Evolutionary conservation across 352 stramenopile genomes (phyloP), one percentile per base, ranked within the genome.

Genomic region (Phytophthora aleatoria): DNA sequence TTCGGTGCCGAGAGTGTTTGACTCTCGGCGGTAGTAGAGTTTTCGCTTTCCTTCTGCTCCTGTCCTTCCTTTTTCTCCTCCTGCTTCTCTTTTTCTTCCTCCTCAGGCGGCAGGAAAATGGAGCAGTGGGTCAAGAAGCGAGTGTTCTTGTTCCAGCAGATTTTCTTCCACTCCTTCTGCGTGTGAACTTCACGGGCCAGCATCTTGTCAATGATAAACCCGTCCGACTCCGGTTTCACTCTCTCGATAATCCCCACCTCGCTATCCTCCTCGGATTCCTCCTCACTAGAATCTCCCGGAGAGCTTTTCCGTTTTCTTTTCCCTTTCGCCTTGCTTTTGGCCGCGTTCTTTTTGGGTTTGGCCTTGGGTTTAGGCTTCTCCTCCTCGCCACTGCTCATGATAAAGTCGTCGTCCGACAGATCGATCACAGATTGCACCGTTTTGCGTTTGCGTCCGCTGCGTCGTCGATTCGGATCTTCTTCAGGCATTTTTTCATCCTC

Each of bases 141-240:
- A 13, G 86, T 92, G 39, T 78, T 91, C 58, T 85, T 89, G 63
- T 87, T 80, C 51, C 65, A 72, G 31, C 86, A 91, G 5, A 90
- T 87, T 42, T 85, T 89, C 47, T 75, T 69, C 88, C 88, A 96
- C 47, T 94, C 78, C 39, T 92, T 92, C 8, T 79, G 43, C 6
- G 88, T 95, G 57, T 94, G 88, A 13, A 83, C 76, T 44, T 96
- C 88, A 3, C 81, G 74, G 20, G 80, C 88, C 28, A 96, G 57
- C 2, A 96, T 48, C 57, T 96, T 96, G 68, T 91, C 88, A 53
- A 96, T 90, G 38, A 94, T 73, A 63, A 94, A 95, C 20, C 63
- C 71, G 9, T 71, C 59, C 13, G 45, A 60, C 47, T 91, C 87
- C n/a, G 89, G 79, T 26, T 85, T 77, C 20, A 73, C 64, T 31